phyloP scores from a whole-genome alignment of 2,329 filamentous ascomycete genomes.

The Sodiomyces alkalinus region DNA sequence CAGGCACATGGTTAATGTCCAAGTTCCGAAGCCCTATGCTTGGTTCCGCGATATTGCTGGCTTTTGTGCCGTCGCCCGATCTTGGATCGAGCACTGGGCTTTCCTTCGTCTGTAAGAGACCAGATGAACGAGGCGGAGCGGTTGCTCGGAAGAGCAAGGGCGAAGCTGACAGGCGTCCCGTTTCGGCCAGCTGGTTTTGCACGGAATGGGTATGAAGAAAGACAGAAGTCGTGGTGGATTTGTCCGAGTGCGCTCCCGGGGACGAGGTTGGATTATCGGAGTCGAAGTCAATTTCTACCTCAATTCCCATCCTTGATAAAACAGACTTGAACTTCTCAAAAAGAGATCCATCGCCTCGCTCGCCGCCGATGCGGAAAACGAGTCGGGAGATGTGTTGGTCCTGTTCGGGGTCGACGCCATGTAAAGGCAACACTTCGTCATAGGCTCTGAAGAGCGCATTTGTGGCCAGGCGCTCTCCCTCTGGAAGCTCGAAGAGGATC shows the following conservation, averaged over 20 bases:
- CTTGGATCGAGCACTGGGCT: too few relatives aligned
- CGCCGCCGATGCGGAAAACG: conserved; percentile 62
- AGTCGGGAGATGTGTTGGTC: conserved; percentile 65
- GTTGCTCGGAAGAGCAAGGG: too few relatives aligned
- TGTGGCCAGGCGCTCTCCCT: conserved; percentile 51
- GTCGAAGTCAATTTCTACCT: conserved; percentile 41
- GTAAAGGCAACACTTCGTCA: conserved; percentile 54
- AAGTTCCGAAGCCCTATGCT: too few relatives aligned
- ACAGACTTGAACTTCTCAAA: conserved; percentile 56
- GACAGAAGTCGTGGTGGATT: neutral
- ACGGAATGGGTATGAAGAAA: too few relatives aligned
- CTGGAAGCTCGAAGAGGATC: conserved; percentile 38
- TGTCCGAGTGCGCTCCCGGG: neutral
- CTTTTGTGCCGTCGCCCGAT: too few relatives aligned
- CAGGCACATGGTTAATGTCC: too few relatives aligned
- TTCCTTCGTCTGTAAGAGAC: too few relatives aligned
- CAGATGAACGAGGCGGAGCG: too few relatives aligned
- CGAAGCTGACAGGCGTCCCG: too few relatives aligned
- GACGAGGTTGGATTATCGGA: conserved; percentile 7
- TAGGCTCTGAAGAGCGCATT: conserved; percentile 72
- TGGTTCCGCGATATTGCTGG: too few relatives aligned
- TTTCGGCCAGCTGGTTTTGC: too few relatives aligned
- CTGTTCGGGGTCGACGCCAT: conserved; percentile 56
- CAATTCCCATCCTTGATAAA: conserved; percentile 54
- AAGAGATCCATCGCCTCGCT: conserved; percentile 40